Evolutionary conservation across 1,139 yeast genomes (phyloP), one percentile per base, ranked within the genome.

Genomic region (Yamadazyma sp.): DNA sequence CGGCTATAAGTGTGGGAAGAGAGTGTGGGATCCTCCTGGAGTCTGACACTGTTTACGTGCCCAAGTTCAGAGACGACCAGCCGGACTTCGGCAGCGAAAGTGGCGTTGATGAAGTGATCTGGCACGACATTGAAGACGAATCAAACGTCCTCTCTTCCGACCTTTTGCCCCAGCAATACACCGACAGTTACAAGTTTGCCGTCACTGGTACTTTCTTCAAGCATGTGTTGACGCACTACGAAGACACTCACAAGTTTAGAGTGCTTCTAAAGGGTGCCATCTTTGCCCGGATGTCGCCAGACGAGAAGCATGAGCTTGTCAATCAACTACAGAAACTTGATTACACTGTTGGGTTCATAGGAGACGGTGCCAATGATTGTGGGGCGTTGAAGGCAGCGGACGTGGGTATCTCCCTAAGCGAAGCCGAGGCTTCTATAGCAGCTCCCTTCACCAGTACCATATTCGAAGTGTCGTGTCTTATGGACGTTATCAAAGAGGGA

Each of bases 271-370:
- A 78, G 48, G 81, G 92, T 45, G 79, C 82, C 36, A 78, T 92
- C 6, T 94, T 83, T 66, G 98, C 98, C 0, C 74, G 99, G 49
- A 92, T 92, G 99, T 91, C 98, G 0, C 99, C 99, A 0, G 98
- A 92, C 61, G 99, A 92, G 58, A 92, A 92, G 58, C 96, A 92
- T 58, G 98, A 92, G 62, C 70, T 92, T 38, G 97, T 92, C 23
- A 92, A 87, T 53, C 89, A 86, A 56, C 65, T 92, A 17, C 96
- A 89, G 59, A 75, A 71, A 27, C 59, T 92, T 17, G 96, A 88
- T 54, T 92, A 91, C 58, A 88, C 96, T 0, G 95, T 89, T 33
- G 96, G 98, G 1, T 92, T 92, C 62, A 91, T 98, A 65, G 99
- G 99, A 26, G 99, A 92, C 64, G 99, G 94, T 50, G 94, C 94